Evolutionary conservation across 2,329 filamentous ascomycete genomes (phyloP), one percentile per base, ranked within the genome.

Genomic region (Monilinia fructigena): DNA sequence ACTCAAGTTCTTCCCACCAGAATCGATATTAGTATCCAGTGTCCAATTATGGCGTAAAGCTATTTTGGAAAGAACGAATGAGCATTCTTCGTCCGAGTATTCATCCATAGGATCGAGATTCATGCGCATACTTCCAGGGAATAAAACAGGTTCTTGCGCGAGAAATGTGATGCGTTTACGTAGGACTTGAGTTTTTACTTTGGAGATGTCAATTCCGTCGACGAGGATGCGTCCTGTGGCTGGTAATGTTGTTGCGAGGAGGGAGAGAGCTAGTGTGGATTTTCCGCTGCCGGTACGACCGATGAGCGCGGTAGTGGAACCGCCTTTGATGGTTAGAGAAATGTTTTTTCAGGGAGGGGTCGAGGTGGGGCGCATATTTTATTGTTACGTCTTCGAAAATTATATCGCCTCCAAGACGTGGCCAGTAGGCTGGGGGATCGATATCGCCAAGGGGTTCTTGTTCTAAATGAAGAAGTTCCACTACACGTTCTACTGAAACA

Each of bases 241-340:
- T 0, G 86, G 84, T 0, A 80, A 74, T 18, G 86, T 80, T 14
- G 83, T 86, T 4, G 82, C 85, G 0, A 89, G 81, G 1, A 89
- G 78, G 0, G 84, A 81, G 1, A 89, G 77, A 0, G 86, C 86
- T 1, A 94, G 83, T 0, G 92, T 96, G 61, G 89, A 92, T 77
- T 96, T 96, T 4, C 92, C 92, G 5, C 89, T 92, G 0, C 90
- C 88, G 0, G 92, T 96, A 12, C 92, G 86, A 2, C 92, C 92
- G 14, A 93, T 89, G 26, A 96, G 83, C 0, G 91, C 92, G 0
- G 91, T 91, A 61, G 89, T 89, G 64, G 90, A 89, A 0, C 92
- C 91, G 0, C 89, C 89, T 67, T 90, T 90, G 63, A 97, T 92
- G 1, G 82, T 85, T 68, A 97, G 87, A 0, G 85, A 86, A 38